phyloP scores from a whole-genome alignment of 306 rosid genomes.

The Fragaria ananassa region DNA sequence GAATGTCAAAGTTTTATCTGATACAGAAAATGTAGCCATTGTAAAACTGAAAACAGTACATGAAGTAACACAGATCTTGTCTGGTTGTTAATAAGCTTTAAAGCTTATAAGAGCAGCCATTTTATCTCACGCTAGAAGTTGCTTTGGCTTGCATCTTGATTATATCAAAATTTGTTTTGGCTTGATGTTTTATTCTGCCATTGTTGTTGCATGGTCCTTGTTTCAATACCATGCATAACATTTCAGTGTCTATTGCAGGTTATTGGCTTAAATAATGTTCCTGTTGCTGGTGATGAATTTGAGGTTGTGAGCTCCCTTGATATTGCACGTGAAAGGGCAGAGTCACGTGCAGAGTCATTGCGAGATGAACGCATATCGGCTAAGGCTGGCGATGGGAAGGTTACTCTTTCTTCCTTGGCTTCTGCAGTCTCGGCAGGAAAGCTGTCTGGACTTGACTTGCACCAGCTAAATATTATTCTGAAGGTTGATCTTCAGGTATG shows the following conservation, averaged over 20 bases:
- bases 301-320: slow-evolving; percentile 84
- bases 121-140: background rate
- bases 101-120: slow-evolving; percentile 3
- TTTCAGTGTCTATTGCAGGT: slow-evolving; percentile 45
- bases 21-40: background rate
- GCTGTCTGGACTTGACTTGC: slow-evolving; percentile 90
- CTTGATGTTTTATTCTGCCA: background rate
- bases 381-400: slow-evolving; percentile 97
- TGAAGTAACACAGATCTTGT: background rate
- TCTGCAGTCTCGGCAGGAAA: slow-evolving; percentile 85
- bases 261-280: slow-evolving; percentile 87
- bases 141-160: background rate
- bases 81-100: background rate
- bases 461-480: slow-evolving; percentile 83
- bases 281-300: slow-evolving; percentile 90
- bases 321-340: slow-evolving; percentile 90
- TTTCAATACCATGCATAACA: slow-evolving; percentile 8
- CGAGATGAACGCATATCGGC: slow-evolving; percentile 80
- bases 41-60: background rate
- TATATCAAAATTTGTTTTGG: background rate
- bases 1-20: background rate
- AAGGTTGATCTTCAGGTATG: slow-evolving; percentile 99
- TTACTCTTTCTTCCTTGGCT: slow-evolving; percentile 96
- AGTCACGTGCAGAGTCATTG: slow-evolving; percentile 64
- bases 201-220: slow-evolving; percentile 1